A percentile compares a stretch with the other conserved stretches of the same genome.
Evolutionary conservation across 176 grass and related monocot species (phyloP).

Genomic region (Cymbopogon citratus): DNA sequence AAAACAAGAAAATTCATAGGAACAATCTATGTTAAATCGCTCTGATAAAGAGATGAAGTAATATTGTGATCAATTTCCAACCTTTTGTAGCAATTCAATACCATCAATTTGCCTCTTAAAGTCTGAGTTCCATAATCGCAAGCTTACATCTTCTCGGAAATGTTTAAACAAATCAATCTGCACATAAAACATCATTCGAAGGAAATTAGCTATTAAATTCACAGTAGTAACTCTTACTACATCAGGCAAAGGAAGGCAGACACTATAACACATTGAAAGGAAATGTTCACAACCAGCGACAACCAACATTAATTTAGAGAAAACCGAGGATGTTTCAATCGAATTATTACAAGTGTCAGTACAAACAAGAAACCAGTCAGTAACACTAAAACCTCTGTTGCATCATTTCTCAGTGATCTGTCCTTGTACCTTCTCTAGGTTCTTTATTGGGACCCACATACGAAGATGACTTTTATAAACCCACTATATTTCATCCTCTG

Average conservation of each 20-base stretch:
- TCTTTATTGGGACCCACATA: not conserved
- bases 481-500: not conserved
- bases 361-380: not conserved
- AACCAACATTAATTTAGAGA: not conserved
- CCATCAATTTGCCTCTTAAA: slow-evolving; percentile 99
- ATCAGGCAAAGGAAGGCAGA: not conserved
- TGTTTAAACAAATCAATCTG: slow-evolving; percentile 92
- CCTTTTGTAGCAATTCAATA: slow-evolving; percentile 95
- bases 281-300: not conserved
- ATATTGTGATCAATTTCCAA: slow-evolving; percentile 31
- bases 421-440: not conserved
- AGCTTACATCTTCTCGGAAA: slow-evolving; percentile 91
- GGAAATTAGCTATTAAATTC: not conserved
- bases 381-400: not conserved
- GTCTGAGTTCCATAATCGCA: slow-evolving; percentile 83
- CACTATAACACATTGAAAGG: too few relatives aligned
- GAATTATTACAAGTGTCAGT: not conserved
- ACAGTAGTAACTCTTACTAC: not conserved
- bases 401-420: not conserved
- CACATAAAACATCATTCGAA: slow-evolving; percentile 3
- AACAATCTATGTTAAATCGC: not conserved
- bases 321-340: not conserved
- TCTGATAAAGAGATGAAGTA: not conserved
- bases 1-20: not conserved
- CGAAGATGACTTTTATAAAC: not conserved